Base-by-base conservation (phyloP, 345 rosid species). In the Lenwebbia sp. region DNA sequence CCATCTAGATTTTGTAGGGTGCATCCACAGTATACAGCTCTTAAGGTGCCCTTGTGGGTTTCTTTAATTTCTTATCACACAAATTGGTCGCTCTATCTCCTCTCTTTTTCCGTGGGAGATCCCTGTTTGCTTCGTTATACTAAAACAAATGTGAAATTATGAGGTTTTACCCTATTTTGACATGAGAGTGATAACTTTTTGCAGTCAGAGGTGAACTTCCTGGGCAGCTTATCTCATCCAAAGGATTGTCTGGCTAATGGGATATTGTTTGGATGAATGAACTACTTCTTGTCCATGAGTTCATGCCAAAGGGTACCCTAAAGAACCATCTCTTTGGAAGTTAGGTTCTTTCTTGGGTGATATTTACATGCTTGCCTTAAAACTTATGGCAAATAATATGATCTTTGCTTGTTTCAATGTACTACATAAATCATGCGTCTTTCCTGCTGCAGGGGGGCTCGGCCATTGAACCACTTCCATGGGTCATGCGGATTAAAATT, bases 231-330 rank as follows among this genome's bases (percentile, higher is more conserved):
- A 75, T 84, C 85, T 62, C 89, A 62, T 85, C 89, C 89, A 12
- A 82, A 82, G 10, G 82, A 2, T 58, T 12, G 7, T 58, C 70
- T 13, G 19, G 70, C 30, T n/a, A 58, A 58, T 28, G 6, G 33
- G 17, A 5, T 58, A 5, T 28, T n/a, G 70, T 58, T 58, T 58
- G 33, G 70, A n/a, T 30, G 19, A 13, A 44, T 7, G 53, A 57
- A 33, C 85, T 87, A 15, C 87, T 89, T 76, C 88, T 89, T 49
- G 83, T 89, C 22, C 85, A 89, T 26, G 87, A 87, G 75, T 87
- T 74, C 86, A 85, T 83, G 84, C 54, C 83, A 30, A 87, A 82
- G 54, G 90, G 86, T 41, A 87, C 75, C 83, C 83, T 87, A 56
- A 58, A 85, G 40, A 82, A 89, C 44, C 87, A 83, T 41, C 84